Base-by-base conservation (phyloP, 805 yeast genomes). In the Torulaspora quercuum region DNA sequence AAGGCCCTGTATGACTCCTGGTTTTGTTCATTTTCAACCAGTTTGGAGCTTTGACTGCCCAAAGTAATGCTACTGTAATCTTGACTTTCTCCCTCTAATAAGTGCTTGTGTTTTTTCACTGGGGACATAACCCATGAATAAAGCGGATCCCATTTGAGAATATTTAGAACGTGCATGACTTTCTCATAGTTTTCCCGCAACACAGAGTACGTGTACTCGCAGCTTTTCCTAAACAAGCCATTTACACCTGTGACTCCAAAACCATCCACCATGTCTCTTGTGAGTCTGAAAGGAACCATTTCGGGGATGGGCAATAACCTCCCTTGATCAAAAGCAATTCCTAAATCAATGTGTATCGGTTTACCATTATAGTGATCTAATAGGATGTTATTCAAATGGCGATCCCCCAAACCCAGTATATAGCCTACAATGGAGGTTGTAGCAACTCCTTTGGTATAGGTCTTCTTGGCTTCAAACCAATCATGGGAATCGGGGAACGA, bases 261-360 rank as follows among this genome's bases (percentile, higher is more conserved):
- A 0, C 94, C 98, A 64, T 92, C 97, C 4, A 88, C 80, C 35
- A 92, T 70, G 57, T 94, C 97, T 40, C 95, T 67, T 0, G 97
- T 86, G 22, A 94, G 65, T 44, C 99, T 64, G 56, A 92, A 94
- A 4, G 99, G 98, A 5, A 94, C 95, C 0, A 83, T 72, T 53
- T 92, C 99, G 0, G 99, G 98, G 6, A 90, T 75, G 0, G 90
- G 81, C 25, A 92, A 65, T 9, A 78, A 63, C 49, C 75, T 79
- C 0, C 97, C 98, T 52, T 88, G 96, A 57, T 92, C 98, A 65
- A 92, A 92, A 0, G 97, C 94, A 29, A 92, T 89, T 0, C 98
- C 99, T 11, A 92, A 65, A 59, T 92, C 99, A 48, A 92, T 94
- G 57, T 94, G 98, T 16, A 92, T 80, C 0, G 96, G 95, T 50